Percentiles rank a stretch among this genome's conserved stretches.
These are phyloP conservation scores for Colletotrichum paranaense DNA, from an alignment of 2,329 filamentous ascomycete genomes.

Conservation along the genomic window DNA sequence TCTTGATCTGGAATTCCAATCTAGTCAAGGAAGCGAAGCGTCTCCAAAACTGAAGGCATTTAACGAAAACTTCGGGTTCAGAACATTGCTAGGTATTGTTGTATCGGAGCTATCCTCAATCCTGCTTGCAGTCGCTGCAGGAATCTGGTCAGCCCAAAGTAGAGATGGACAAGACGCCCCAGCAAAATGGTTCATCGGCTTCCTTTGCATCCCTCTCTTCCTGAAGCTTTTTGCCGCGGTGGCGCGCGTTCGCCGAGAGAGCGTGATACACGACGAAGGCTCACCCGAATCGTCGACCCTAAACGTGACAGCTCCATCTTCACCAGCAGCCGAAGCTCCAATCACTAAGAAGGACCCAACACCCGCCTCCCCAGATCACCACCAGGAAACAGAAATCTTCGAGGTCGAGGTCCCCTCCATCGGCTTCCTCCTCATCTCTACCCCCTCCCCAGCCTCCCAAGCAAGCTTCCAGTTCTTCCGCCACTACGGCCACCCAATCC, in stretches of 20 bases:
- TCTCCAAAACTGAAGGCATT: neutral
- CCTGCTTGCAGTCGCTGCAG: conserved; percentile 19
- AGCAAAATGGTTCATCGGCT: neutral
- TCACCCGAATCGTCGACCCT: neutral
- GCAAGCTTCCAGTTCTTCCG: conserved; percentile 33
- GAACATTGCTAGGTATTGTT: neutral
- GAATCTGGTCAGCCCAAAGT: neutral
- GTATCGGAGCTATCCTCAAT: conserved; percentile 16
- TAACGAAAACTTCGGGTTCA: neutral
- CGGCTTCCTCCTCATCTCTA: conserved; percentile 36
- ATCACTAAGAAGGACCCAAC: neutral
- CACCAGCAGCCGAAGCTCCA: neutral
- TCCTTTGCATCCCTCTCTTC: neutral
- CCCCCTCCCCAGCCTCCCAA: conserved; percentile 19
- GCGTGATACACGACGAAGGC: neutral
- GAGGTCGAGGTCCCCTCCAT: conserved; percentile 35
- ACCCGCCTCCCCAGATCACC: neutral
- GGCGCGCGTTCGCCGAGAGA: neutral
- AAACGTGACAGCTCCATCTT: conserved; percentile 20
- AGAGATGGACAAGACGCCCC: neutral
- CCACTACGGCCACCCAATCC: conserved; percentile 32
- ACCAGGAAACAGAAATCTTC: neutral
- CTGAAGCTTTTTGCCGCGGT: neutral
- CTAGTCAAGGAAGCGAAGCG: neutral
- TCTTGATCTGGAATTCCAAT: neutral